phyloP scores from a whole-genome alignment of 2,329 filamentous ascomycete genomes.

The Epichloe sp. region DNA sequence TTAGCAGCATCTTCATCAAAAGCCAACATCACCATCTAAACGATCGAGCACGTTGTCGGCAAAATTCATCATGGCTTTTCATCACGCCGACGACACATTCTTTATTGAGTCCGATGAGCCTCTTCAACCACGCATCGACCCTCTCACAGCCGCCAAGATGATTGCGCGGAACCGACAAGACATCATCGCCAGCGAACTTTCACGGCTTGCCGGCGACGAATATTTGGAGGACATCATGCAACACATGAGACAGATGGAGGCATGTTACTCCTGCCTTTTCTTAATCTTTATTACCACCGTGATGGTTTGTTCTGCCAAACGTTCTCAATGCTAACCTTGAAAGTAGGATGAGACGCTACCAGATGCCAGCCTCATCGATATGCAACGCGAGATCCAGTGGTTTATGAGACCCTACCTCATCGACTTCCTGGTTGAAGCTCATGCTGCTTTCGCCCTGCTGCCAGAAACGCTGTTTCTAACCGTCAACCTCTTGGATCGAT shows the following conservation, averaged over 20 bases:
- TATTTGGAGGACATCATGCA: slow-evolving; percentile 89
- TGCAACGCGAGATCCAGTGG: slow-evolving; percentile 98
- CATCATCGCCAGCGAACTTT: slow-evolving; percentile 79
- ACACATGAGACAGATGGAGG: slow-evolving; percentile 94
- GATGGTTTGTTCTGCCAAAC: background rate
- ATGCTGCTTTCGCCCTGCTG: slow-evolving; percentile 84
- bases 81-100: slow-evolving; percentile 32
- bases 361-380: slow-evolving; percentile 95
- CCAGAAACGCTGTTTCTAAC: slow-evolving; percentile 93
- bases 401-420: slow-evolving; percentile 98
- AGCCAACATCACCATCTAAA: slow-evolving; percentile 7
- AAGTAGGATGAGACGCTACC: slow-evolving; percentile 67
- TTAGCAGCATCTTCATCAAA: background rate
- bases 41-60: slow-evolving; percentile 5
- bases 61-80: slow-evolving; percentile 32
- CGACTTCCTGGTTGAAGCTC: slow-evolving; percentile 95
- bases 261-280: slow-evolving; percentile 19
- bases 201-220: slow-evolving; percentile 70
- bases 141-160: slow-evolving; percentile 64
- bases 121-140: slow-evolving; percentile 43
- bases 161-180: slow-evolving; percentile 75
- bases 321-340: slow-evolving; percentile 13
- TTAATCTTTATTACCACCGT: background rate
- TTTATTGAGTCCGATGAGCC: slow-evolving; percentile 44
- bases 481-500: slow-evolving; percentile 90